Evolutionary conservation across 352 stramenopile species (phyloP).

Genomic region (Pythium vanterpoolii): DNA sequence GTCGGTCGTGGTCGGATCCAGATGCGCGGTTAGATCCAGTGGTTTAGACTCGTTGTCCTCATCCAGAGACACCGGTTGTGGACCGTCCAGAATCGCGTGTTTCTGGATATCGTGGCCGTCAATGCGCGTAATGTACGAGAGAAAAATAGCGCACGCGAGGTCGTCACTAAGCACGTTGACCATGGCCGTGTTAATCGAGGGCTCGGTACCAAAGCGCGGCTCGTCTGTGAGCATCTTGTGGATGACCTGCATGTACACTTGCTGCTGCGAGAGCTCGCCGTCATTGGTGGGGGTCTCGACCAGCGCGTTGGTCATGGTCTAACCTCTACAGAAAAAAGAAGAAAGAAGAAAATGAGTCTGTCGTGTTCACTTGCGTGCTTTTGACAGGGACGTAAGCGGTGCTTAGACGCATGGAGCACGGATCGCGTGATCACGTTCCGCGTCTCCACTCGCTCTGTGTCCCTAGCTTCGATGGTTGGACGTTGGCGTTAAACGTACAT

Average conservation of each 20-base stretch:
- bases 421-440: not conserved
- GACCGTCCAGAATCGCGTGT: slow-evolving; percentile 41
- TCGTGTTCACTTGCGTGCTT: not conserved
- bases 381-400: not conserved
- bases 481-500: slow-evolving; percentile 2
- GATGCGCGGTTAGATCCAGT: not conserved
- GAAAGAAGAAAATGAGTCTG: not conserved
- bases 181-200: slow-evolving; percentile 44
- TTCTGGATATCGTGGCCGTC: slow-evolving; percentile 25
- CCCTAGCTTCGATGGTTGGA: not conserved
- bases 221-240: slow-evolving; percentile 50
- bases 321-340: slow-evolving; percentile 2
- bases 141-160: slow-evolving; percentile 50
- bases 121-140: slow-evolving; percentile 61
- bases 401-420: not conserved
- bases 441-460: not conserved
- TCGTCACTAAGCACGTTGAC: slow-evolving; percentile 66
- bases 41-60: not conserved
- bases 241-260: slow-evolving; percentile 31
- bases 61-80: slow-evolving; percentile 21
- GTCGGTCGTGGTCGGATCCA: not conserved
- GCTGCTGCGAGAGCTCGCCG: slow-evolving; percentile 29
- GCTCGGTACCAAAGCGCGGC: slow-evolving; percentile 18
- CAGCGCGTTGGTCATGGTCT: slow-evolving; percentile 15
- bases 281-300: slow-evolving; percentile 3